Evolutionary conservation across 2,329 filamentous ascomycete genomes (phyloP).

Genomic region (Sclerotinia minor): DNA sequence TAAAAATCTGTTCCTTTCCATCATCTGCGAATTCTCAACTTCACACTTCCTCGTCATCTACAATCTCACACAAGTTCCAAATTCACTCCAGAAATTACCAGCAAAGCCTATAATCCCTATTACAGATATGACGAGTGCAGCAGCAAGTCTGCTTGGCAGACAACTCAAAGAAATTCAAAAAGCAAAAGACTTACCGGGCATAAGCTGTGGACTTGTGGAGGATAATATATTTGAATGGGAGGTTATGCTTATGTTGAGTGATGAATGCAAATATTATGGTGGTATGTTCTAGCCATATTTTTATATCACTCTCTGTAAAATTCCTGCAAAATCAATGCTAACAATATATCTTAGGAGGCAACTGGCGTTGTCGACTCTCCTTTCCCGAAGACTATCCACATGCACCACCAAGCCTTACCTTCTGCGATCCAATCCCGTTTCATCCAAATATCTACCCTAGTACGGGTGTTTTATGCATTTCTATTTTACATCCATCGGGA

Average conservation of each 20-base stretch:
- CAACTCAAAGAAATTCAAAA: slow-evolving; percentile 95
- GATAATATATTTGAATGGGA: slow-evolving; percentile 98
- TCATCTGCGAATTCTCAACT: not conserved
- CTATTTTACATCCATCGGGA: slow-evolving; percentile 91
- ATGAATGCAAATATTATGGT: slow-evolving; percentile 79
- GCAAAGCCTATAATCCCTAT: not conserved
- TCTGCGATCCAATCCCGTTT: slow-evolving; percentile 79
- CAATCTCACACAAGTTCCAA: not conserved
- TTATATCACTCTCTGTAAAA: not conserved
- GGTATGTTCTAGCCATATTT: slow-evolving; percentile 52
- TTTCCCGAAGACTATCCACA: slow-evolving; percentile 88
- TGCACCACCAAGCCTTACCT: slow-evolving; percentile 84
- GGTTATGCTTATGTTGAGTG: slow-evolving; percentile 97
- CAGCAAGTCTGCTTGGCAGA: slow-evolving; percentile 72
- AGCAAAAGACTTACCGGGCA: slow-evolving; percentile 87
- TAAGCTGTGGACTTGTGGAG: slow-evolving; percentile 85
- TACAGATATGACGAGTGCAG: slow-evolving; percentile 36
- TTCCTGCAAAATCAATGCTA: slow-evolving; percentile 59
- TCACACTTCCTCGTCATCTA: not conserved
- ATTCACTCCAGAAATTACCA: not conserved
- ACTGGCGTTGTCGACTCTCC: slow-evolving; percentile 80
- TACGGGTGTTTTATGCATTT: slow-evolving; percentile 89
- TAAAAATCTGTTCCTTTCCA: not conserved
- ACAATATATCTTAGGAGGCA: slow-evolving; percentile 64
- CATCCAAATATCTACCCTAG: slow-evolving; percentile 87